These are phyloP conservation scores for Colletotrichum horii DNA, from an alignment of 2,329 filamentous ascomycete genomes.

Conservation along the genomic window DNA sequence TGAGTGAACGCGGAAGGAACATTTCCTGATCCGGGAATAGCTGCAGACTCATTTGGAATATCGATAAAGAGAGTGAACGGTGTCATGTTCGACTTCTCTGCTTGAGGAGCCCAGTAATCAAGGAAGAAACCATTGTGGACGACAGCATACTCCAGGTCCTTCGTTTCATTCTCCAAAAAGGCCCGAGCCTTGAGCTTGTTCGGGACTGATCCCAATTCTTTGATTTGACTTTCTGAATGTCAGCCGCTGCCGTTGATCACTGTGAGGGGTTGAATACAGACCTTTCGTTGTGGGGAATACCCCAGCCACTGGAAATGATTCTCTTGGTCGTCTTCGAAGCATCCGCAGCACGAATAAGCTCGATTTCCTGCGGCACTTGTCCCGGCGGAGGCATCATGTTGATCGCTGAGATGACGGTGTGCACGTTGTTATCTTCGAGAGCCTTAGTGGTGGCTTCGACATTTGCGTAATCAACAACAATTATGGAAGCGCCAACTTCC, in stretches of 20 bases:
- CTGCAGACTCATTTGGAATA: constrained; percentile 46
- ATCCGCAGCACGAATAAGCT: constrained; percentile 49
- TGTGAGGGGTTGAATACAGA: constrained; percentile 6
- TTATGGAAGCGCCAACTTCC: constrained; percentile 27
- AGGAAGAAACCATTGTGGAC: constrained; percentile 48
- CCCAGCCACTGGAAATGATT: constrained; percentile 49
- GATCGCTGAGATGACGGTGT: constrained; percentile 50
- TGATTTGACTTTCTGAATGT: not conserved
- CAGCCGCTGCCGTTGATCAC: not conserved
- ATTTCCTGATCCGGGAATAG: constrained; percentile 54
- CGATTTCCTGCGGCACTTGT: constrained; percentile 37
- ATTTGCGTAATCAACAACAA: constrained; percentile 33
- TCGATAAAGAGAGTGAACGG: constrained; percentile 48
- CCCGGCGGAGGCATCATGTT: constrained; percentile 30
- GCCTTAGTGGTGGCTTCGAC: constrained; percentile 23
- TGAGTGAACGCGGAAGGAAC: constrained; percentile 50
- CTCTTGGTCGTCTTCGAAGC: constrained; percentile 39
- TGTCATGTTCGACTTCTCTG: constrained; percentile 40
- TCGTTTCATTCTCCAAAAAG: constrained; percentile 31
- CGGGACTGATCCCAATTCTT: not conserved
- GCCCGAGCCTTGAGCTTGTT: constrained; percentile 16
- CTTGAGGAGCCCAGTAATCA: constrained; percentile 48
- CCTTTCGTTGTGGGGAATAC: constrained; percentile 35
- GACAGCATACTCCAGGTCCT: constrained; percentile 39
- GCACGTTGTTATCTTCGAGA: constrained; percentile 40